Evolutionary conservation across 169 alveolate species (phyloP), one percentile per base, ranked within the genome.

Genomic region (Eimeria sp.): DNA sequence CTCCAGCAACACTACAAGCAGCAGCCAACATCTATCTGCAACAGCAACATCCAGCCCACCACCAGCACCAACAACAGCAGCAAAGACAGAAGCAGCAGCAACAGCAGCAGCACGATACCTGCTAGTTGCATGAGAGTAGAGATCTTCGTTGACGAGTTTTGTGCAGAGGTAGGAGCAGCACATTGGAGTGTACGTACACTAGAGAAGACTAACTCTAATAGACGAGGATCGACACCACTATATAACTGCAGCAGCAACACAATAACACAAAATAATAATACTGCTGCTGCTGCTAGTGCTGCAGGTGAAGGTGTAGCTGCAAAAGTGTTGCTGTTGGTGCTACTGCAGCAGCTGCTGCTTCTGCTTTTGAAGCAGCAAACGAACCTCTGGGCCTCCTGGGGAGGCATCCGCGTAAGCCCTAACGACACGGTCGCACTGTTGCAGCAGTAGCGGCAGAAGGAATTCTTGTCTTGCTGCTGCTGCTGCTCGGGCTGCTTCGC

Each of bases 121-220:
- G 89, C 89, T 14, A 80, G 89, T 34, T 80, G 89, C 89, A 80
- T 80, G 47, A 80, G 89, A 4, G 34, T 5, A 47, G 63, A 14
- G n/a, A 80, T 34, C 40, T 67, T 14, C 18, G 70, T 7, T 14
- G 43, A 13, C 3, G 14, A 3, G 89, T 22, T 47, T 7, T 51
- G 34, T 22, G 49, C 70, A n/a, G n/a, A 45, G 14, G 89, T 67
- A 80, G 89, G 89, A 20, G 89, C 25, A 45, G 89, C 89, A 34
- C 89, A 80, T 47, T 80, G 89, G 67, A 80, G 89, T 45, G 89
- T 51, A 13, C 89, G 89, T 51, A 80, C 70, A 51, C 89, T 47
- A 11, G 89, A 80, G 49, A 80, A 80, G 10, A 80, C 89, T 16
- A 49, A 80, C 25, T 25, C 51, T 40, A 80, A 63, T 43, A 80